phyloP scores from a whole-genome alignment of 2,329 filamentous ascomycete genomes.

The Ophiostoma montium region DNA sequence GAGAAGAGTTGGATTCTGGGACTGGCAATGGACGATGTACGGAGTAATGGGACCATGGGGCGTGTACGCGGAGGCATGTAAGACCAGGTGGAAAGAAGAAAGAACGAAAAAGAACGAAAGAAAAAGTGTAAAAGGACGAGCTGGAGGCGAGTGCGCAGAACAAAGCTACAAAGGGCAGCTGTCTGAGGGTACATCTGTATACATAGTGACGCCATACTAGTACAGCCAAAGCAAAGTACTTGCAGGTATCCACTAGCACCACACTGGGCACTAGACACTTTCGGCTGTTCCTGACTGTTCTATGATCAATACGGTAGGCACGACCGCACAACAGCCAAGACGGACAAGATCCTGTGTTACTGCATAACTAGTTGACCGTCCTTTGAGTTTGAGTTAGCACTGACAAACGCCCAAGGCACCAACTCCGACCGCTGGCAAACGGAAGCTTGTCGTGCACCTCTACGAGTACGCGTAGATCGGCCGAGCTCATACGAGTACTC shows the following conservation, averaged over 20 bases:
- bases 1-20: constrained; percentile 3
- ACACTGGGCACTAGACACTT: background rate
- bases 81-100: constrained; percentile 9
- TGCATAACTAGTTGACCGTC: background rate
- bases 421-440: no score
- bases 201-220: background rate
- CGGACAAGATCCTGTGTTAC: constrained; percentile 7
- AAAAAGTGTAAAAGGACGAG: background rate
- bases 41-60: constrained; percentile 12
- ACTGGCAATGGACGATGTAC: constrained; percentile 5
- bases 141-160: background rate
- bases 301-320: constrained; percentile 7
- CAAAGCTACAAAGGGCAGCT: background rate
- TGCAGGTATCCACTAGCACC: background rate
- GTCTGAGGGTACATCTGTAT: background rate
- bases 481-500: no score
- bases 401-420: background rate
- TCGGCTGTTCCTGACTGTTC: constrained; percentile 5
- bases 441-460: no score
- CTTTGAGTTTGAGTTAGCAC: background rate
- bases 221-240: background rate
- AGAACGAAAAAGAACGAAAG: constrained; percentile 1
- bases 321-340: constrained; percentile 5
- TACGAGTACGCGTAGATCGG: no score
- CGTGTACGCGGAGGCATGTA: constrained; percentile 13